These are phyloP conservation scores for Tolypocladium ovalisporum DNA, from an alignment of 2,329 filamentous ascomycete species.

Conservation along the genomic window DNA sequence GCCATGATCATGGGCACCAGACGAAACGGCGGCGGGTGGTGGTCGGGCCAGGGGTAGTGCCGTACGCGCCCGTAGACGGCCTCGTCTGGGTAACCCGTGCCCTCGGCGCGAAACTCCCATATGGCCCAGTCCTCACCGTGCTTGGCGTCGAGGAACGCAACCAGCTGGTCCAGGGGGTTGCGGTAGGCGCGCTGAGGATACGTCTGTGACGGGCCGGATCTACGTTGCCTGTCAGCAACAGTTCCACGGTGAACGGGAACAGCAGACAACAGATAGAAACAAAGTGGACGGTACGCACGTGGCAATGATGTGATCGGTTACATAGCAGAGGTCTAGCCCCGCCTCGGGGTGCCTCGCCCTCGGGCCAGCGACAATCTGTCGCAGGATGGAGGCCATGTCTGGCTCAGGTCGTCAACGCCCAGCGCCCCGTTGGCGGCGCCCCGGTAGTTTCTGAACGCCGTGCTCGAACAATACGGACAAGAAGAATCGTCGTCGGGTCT, in stretches of 20 bases:
- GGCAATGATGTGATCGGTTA: conserved; percentile 66
- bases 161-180: conserved; percentile 79
- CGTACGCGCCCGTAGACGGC: conserved; percentile 77
- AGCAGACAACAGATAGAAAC: background rate
- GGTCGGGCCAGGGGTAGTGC: conserved; percentile 94
- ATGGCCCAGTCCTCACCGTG: conserved; percentile 84
- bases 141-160: conserved; percentile 76
- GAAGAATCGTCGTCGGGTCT: background rate
- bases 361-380: conserved; percentile 85
- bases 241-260: background rate
- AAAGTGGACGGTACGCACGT: conserved; percentile 31
- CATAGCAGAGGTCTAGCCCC: conserved; percentile 88
- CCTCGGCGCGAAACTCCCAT: conserved; percentile 96
- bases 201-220: conserved; percentile 79
- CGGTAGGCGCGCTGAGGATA: conserved; percentile 90
- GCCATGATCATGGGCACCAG: conserved; percentile 83
- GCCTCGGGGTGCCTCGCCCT: conserved; percentile 76
- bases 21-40: conserved; percentile 89
- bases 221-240: conserved; percentile 23
- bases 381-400: conserved; percentile 63
- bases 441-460: background rate
- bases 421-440: background rate
- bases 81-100: conserved; percentile 86
- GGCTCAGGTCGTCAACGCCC: background rate
- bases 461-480: too few species aligned